Percentiles rank a stretch among this genome's conserved stretches.
Conservation (phyloP, 2,329 filamentous ascomycete species). For the Ascosphaera acerosa region DNA sequence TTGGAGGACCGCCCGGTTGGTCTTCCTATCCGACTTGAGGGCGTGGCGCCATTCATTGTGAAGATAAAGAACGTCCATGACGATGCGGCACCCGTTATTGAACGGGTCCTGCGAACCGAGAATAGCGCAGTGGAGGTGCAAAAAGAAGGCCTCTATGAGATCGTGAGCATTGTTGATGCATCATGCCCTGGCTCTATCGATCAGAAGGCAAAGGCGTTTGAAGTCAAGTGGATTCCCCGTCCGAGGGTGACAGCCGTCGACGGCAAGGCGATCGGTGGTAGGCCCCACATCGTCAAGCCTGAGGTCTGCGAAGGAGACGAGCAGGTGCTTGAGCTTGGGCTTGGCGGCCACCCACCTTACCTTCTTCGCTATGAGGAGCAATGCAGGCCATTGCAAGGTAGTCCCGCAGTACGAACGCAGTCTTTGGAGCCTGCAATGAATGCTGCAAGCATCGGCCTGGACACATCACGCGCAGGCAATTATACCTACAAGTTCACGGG, state of each 20-base stretch:
- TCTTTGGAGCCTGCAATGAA: conserved; percentile 53
- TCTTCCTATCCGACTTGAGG: conserved; percentile 63
- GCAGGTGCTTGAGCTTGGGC: conserved; percentile 57
- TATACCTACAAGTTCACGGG: conserved; percentile 73
- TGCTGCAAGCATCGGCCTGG: conserved; percentile 56
- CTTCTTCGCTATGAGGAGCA: conserved; percentile 58
- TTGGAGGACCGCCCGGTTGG: conserved; percentile 50
- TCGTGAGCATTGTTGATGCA: conserved; percentile 50
- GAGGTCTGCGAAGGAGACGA: conserved; percentile 89
- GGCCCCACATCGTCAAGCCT: conserved; percentile 39
- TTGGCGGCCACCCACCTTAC: conserved; percentile 63
- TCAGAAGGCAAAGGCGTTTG: conserved; percentile 43
- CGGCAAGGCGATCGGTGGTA: conserved; percentile 22
- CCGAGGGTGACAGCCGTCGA: conserved; percentile 41
- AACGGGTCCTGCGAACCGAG: conserved; percentile 24
- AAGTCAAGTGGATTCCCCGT: conserved; percentile 63
- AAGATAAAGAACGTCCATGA: conserved; percentile 44
- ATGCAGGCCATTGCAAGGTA: conserved; percentile 41
- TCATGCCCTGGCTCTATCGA: conserved; percentile 68
- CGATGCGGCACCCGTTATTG: conserved; percentile 20
- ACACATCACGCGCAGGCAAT: conserved; percentile 55
- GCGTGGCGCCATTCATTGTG: conserved; percentile 62
- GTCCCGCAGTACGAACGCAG: conserved; percentile 38
- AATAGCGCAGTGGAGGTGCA: conserved; percentile 47
- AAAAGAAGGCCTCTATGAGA: conserved; percentile 50